Evolutionary conservation across 2,329 filamentous ascomycete genomes (phyloP), one percentile per base, ranked within the genome.

Genomic region (Stagonosporopsis rhizophila): DNA sequence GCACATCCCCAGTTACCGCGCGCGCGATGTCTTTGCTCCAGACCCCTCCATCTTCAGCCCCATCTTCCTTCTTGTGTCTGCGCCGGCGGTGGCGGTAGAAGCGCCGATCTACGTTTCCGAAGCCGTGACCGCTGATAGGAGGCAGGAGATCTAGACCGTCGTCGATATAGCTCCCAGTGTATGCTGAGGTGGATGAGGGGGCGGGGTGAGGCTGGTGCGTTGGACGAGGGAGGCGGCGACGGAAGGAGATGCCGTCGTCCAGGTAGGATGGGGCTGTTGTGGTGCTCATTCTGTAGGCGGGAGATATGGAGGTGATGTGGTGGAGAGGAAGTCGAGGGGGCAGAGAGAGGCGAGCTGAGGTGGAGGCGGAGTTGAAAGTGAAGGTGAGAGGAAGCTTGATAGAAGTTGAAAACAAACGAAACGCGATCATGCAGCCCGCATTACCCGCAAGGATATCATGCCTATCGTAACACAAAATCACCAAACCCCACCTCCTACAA

Each of bases 401-500:
- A 6, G 5, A 32, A n/a, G 14, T 15, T 14, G 44, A 52, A 42
- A 42, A 48, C 12, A 47, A 30, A 34, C 14, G 14, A 42, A 17
- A 28, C 39, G 23, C 23, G 3, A 12, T 20, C 5, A 19, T 20
- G 19, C n/a, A 19, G n/a, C 35, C 17, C 19, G n/a, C 7, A 20
- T 8, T 38, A 8, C 8, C 6, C 20, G 12, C 7, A 20, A 54
- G 52, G 47, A 61, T 60, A 64, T 60, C 41, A 44, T 62, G 44
- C 28, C 28, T 14, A 30, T 30, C 28, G 12, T 3, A 45, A 46
- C 48, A 17, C 45, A 38, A 37, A 42, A 35, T 2, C 30, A n/a
- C 6, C 39, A 25, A 8, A 14, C 20, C 3, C n/a, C 17, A 9
- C 20, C 50, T 22, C 25, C 22, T 69, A 87, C 51, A 88, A 71